Conservation (phyloP, 2,329 filamentous ascomycete species). For the Penicillium italicum region DNA sequence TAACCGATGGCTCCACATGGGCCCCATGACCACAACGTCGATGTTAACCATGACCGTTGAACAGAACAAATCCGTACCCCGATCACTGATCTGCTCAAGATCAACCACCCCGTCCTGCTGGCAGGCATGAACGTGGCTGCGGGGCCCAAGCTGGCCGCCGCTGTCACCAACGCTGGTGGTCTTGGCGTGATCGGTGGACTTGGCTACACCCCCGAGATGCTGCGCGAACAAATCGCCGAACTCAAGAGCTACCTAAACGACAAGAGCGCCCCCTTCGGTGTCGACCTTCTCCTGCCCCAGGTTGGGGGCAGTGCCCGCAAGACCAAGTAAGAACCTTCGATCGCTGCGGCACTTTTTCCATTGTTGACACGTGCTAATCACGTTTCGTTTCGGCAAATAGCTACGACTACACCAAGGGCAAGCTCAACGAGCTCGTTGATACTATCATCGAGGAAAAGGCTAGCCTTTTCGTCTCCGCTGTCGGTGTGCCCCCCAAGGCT, state of each 20-base stretch:
- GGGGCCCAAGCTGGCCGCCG: slow-evolving; percentile 90
- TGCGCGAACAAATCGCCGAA: slow-evolving; percentile 89
- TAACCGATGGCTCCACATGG: slow-evolving; percentile 5
- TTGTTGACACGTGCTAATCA: slow-evolving; percentile 6
- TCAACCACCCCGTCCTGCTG: slow-evolving; percentile 92
- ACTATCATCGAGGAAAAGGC: slow-evolving; percentile 90
- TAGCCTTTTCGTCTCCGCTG: slow-evolving; percentile 92
- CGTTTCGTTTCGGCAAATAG: slow-evolving; percentile 46
- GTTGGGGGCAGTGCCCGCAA: slow-evolving; percentile 91
- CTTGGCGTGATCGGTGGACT: slow-evolving; percentile 92
- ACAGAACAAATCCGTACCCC: slow-evolving; percentile 85
- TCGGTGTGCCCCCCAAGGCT: slow-evolving; percentile 84
- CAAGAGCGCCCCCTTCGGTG: slow-evolving; percentile 93
- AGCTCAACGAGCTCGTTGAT: slow-evolving; percentile 83
- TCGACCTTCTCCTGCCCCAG: slow-evolving; percentile 89
- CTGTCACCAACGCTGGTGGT: slow-evolving; percentile 94
- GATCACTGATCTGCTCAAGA: slow-evolving; percentile 92
- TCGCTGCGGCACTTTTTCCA: background rate
- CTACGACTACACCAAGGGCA: slow-evolving; percentile 99
- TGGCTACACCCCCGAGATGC: slow-evolving; percentile 94
- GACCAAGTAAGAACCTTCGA: slow-evolving; percentile 64
- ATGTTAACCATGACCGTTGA: slow-evolving; percentile 19
- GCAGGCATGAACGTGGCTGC: slow-evolving; percentile 99
- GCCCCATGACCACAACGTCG: background rate
- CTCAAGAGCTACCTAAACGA: slow-evolving; percentile 82